Evolutionary conservation across 306 rosid genomes (phyloP).

Genomic region (Quercus alba): DNA sequence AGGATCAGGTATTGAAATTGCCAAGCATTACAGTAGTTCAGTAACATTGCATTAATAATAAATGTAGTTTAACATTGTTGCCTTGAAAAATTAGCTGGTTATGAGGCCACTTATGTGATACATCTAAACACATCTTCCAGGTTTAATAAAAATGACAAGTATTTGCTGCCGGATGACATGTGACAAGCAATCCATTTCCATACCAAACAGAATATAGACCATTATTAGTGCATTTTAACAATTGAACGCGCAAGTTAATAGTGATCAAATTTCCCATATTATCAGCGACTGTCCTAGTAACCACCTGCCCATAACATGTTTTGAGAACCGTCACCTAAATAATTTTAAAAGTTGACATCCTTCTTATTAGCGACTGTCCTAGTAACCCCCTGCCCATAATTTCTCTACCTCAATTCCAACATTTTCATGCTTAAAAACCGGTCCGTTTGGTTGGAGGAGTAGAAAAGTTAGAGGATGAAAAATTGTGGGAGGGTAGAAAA

Average conservation of each 20-base stretch:
- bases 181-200: not conserved
- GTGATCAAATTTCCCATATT: not conserved
- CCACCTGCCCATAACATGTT: not conserved
- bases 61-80: not conserved
- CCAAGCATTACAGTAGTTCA: not conserved
- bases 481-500: too few species aligned
- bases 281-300: not conserved
- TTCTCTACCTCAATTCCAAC: not conserved
- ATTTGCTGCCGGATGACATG: not conserved
- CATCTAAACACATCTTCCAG: not conserved
- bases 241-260: not conserved
- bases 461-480: too few species aligned
- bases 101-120: not conserved
- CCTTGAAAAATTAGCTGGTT: not conserved
- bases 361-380: not conserved
- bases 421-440: not conserved
- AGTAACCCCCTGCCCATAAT: not conserved
- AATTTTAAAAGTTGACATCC: not conserved
- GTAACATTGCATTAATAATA: not conserved
- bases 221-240: conserved; percentile 1
- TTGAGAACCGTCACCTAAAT: not conserved
- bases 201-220: too few species aligned
- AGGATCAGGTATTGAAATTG: conserved; percentile 21
- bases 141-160: not conserved
- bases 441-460: too few species aligned